Evolutionary conservation across 2,329 filamentous ascomycete genomes (phyloP), one percentile per base, ranked within the genome.

Genomic region (Davidsoniella australis): DNA sequence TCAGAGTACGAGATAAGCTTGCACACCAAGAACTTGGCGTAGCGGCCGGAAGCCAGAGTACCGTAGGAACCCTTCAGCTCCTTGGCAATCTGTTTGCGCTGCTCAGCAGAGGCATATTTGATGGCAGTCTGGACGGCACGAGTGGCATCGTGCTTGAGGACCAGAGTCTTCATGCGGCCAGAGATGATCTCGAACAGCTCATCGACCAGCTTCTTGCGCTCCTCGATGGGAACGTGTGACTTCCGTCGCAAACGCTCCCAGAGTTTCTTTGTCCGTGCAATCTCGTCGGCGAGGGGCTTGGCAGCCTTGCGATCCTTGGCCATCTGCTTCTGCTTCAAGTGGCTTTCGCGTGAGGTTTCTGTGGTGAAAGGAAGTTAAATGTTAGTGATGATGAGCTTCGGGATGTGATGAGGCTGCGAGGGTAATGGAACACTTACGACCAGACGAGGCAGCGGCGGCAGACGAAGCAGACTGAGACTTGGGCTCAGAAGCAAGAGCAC

Each of bases 81-180:
- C 52, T 70, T 72, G 7, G 88, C 86, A 59, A 98, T 95, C 67
- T 81, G 77, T 64, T 81, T 85, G 60, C 85, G 76, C 66, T 95
- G 88, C 53, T 84, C 81, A 49, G 78, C 71, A 42, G 82, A 93
- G 44, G 86, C 83, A 66, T 98, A 98, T 66, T 98, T 98, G 66
- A 98, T 77, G 37, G 89, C 91, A 10, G 88, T 95, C 68, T 98
- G 91, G 23, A 98, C 83, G 40, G 94, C 87, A 57, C 91, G 78
- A n/a, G 94, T 89, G 36, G 87, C 85, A 62, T 98, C 91, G 64
- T 98, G 91, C 75, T 98, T 98, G 68, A 98, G 84, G 17, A 95
- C 89, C 57, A 96, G 94, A 54, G 96, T 91, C 65, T 85, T 86
- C 58, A 96, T 83, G 51, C 84, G 78, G 48, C 88, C 89, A 20